Evolutionary conservation across 2,329 filamentous ascomycete species (phyloP).

Genomic region (Trichoderma cornu-damae): DNA sequence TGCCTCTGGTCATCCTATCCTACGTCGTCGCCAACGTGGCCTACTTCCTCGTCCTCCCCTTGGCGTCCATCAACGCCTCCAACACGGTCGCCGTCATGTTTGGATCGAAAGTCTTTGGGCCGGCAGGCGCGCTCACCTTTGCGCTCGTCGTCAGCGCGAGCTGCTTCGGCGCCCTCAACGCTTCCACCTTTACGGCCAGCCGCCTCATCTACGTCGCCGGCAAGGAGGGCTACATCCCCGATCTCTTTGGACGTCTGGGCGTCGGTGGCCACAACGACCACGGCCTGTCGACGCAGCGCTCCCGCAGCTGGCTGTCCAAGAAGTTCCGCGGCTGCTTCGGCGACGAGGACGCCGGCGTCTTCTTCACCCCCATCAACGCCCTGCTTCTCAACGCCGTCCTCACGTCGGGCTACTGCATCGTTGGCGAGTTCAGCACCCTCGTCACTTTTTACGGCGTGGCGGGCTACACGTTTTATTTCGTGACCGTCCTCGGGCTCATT

Average conservation of each 20-base stretch:
- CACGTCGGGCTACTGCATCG: slow-evolving; percentile 70
- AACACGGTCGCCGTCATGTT: slow-evolving; percentile 98
- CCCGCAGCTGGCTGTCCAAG: slow-evolving; percentile 54
- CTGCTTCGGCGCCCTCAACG: slow-evolving; percentile 92
- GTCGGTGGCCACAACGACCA: slow-evolving; percentile 44
- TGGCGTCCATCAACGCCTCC: slow-evolving; percentile 71
- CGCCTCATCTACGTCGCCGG: slow-evolving; percentile 90
- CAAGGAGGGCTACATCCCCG: slow-evolving; percentile 89
- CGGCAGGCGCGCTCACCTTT: slow-evolving; percentile 73
- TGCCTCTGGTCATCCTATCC: slow-evolving; percentile 85
- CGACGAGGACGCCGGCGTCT: slow-evolving; percentile 73
- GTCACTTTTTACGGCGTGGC: slow-evolving; percentile 97
- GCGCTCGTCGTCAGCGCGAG: slow-evolving; percentile 85
- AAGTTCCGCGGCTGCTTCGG: slow-evolving; percentile 59
- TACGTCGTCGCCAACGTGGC: slow-evolving; percentile 89
- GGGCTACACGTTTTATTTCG: slow-evolving; percentile 95
- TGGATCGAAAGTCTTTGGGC: slow-evolving; percentile 82
- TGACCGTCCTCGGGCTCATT: slow-evolving; percentile 89
- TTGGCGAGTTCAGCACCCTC: slow-evolving; percentile 87
- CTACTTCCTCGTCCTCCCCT: slow-evolving; percentile 89
- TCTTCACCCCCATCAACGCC: slow-evolving; percentile 91
- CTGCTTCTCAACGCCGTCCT: slow-evolving; percentile 74
- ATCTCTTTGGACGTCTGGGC: slow-evolving; percentile 77
- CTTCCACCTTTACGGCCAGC: slow-evolving; percentile 86
- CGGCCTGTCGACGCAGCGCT: slow-evolving; percentile 40